Conservation (phyloP, 2,329 filamentous ascomycete genomes). For the Coniochaeta sp. region DNA sequence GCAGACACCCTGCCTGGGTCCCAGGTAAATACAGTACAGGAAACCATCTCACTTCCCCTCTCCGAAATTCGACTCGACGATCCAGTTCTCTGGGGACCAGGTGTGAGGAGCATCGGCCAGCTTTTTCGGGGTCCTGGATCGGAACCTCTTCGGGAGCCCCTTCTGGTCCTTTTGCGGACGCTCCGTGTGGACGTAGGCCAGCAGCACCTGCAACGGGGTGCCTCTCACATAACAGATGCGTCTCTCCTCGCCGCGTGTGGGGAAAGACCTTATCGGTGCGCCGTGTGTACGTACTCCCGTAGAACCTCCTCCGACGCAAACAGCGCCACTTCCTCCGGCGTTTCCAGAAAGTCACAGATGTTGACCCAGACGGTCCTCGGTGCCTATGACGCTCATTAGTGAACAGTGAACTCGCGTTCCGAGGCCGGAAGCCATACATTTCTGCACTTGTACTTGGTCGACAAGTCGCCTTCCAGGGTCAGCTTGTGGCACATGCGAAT, state of each 20-base stretch:
- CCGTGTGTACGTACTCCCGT: slow-evolving; percentile 25
- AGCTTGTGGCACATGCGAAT: slow-evolving; percentile 36
- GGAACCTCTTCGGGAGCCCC: not conserved
- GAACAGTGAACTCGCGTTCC: slow-evolving; percentile 2
- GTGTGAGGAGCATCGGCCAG: no score
- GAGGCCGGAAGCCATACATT: slow-evolving; percentile 23
- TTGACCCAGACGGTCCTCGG: slow-evolving; percentile 36
- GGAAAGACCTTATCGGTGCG: slow-evolving; percentile 31
- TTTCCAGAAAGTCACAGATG: slow-evolving; percentile 37
- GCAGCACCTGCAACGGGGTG: not conserved
- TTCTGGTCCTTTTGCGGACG: not conserved
- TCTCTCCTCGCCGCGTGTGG: slow-evolving; percentile 23
- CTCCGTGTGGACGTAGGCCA: not conserved
- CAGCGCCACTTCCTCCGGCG: slow-evolving; percentile 16
- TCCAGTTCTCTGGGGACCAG: no score
- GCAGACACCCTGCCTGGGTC: not conserved
- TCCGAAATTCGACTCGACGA: not conserved
- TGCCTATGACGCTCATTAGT: slow-evolving; percentile 21
- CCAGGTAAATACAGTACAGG: not conserved
- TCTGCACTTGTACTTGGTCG: slow-evolving; percentile 36
- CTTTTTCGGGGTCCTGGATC: not conserved
- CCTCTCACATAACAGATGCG: slow-evolving; percentile 22
- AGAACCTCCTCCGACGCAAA: slow-evolving; percentile 28
- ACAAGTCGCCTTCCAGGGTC: slow-evolving; percentile 26
- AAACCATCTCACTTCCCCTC: not conserved